Evolutionary conservation across 768 basidiomycete genomes (phyloP).

Genomic region (Suillus cothurnatus): DNA sequence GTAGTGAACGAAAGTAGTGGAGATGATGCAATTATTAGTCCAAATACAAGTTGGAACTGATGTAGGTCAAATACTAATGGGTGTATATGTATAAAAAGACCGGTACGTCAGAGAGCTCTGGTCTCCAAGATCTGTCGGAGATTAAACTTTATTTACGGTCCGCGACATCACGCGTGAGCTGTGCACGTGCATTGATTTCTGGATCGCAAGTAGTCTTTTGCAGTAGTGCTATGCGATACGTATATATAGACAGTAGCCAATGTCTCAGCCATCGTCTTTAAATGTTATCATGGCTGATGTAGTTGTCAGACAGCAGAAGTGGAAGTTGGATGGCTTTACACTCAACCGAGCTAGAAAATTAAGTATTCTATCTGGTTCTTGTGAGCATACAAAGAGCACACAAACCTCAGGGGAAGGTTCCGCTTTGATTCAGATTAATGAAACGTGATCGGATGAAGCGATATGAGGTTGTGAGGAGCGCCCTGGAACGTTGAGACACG

Average conservation of each 20-base stretch:
- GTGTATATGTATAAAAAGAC: conserved; percentile 1
- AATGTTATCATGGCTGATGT: neutral
- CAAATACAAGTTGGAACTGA: neutral
- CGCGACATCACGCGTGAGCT: no score
- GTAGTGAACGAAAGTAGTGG: neutral
- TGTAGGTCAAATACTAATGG: conserved; percentile 1
- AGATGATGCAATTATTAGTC: conserved; percentile 1
- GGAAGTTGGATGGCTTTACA: neutral
- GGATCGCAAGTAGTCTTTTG: neutral
- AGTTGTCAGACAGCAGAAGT: neutral
- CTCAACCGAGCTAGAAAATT: neutral
- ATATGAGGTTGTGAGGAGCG: neutral
- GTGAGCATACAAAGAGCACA: neutral
- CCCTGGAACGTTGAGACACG: neutral
- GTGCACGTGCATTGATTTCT: conserved; percentile 8
- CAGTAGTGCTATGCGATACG: neutral
- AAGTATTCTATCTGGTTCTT: neutral
- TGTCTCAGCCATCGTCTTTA: neutral
- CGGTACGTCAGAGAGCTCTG: conserved; percentile 1
- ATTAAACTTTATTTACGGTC: conserved; percentile 11
- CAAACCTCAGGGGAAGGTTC: neutral
- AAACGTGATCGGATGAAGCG: neutral
- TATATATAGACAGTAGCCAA: neutral
- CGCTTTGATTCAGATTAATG: neutral
- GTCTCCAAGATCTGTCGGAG: conserved; percentile 18